Conservation (phyloP, 2,329 filamentous ascomycete species). For the Hypoxylon sp. region DNA sequence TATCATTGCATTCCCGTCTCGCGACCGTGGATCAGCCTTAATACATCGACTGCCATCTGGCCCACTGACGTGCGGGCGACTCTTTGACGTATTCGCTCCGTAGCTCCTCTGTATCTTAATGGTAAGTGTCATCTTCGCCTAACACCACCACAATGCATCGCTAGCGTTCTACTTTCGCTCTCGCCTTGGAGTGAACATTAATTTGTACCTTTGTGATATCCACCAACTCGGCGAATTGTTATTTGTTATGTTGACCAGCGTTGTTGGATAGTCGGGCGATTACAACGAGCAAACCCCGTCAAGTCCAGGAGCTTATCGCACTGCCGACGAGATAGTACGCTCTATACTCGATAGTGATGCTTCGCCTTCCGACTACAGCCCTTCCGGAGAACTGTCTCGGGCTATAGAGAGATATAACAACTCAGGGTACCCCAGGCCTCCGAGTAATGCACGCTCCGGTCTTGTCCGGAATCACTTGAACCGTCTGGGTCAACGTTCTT, state of each 20-base stretch:
- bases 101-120: constrained; percentile 49
- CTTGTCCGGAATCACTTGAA: constrained; percentile 42
- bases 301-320: constrained; percentile 45
- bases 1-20: constrained; percentile 10
- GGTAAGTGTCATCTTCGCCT: constrained; percentile 45
- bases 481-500: constrained; percentile 44
- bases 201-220: background rate
- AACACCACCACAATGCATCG: constrained; percentile 7
- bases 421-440: constrained; percentile 46
- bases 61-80: constrained; percentile 23
- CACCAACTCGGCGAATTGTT: background rate
- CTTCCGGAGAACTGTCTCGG: constrained; percentile 58
- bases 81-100: constrained; percentile 19
- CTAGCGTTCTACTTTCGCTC: background rate
- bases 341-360: constrained; percentile 56
- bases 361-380: constrained; percentile 53
- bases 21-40: constrained; percentile 20
- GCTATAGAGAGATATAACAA: constrained; percentile 58
- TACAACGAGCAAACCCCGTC: constrained; percentile 44
- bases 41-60: constrained; percentile 15
- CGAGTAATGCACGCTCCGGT: constrained; percentile 39
- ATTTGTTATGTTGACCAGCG: constrained; percentile 20
- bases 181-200: background rate
- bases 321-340: constrained; percentile 52
- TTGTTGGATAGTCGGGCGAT: constrained; percentile 49